phyloP scores from a whole-genome alignment of 1,139 yeast genomes.

The Meyerozyma athensensis region DNA sequence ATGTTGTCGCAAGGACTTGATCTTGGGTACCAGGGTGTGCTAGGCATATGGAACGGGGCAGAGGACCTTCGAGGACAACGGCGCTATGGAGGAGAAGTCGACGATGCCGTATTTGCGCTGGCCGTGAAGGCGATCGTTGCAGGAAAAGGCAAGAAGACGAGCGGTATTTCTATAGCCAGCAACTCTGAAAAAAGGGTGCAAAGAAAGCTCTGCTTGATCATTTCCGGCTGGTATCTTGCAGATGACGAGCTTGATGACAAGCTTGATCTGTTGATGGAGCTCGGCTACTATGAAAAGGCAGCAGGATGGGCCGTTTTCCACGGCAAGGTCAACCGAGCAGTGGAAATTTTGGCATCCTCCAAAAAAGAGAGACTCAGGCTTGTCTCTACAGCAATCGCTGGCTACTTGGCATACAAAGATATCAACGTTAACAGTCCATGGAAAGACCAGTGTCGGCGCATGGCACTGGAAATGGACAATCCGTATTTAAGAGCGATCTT shows the following conservation, averaged over 20 bases:
- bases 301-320: constrained; percentile 98
- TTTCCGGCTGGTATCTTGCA: constrained; percentile 90
- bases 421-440: constrained; percentile 69
- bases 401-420: constrained; percentile 74
- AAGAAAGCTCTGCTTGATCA: constrained; percentile 74
- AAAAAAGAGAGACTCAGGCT: constrained; percentile 61
- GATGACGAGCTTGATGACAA: constrained; percentile 71
- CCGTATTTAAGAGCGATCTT: constrained; percentile 90
- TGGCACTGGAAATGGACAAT: constrained; percentile 82
- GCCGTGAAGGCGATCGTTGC: constrained; percentile 42
- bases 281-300: constrained; percentile 76
- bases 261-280: constrained; percentile 49
- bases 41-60: constrained; percentile 86
- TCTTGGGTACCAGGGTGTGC: constrained; percentile 81
- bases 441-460: constrained; percentile 86
- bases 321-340: constrained; percentile 80
- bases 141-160: constrained; percentile 40
- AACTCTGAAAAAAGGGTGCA: constrained; percentile 54
- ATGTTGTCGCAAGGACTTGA: constrained; percentile 69
- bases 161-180: constrained; percentile 42
- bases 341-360: constrained; percentile 60
- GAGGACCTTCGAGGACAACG: constrained; percentile 57
- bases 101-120: constrained; percentile 42
- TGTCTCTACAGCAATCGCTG: constrained; percentile 93
- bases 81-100: constrained; percentile 36